phyloP scores from a whole-genome alignment of 495 filamentous ascomycete species.

The Haplographium delicatum region DNA sequence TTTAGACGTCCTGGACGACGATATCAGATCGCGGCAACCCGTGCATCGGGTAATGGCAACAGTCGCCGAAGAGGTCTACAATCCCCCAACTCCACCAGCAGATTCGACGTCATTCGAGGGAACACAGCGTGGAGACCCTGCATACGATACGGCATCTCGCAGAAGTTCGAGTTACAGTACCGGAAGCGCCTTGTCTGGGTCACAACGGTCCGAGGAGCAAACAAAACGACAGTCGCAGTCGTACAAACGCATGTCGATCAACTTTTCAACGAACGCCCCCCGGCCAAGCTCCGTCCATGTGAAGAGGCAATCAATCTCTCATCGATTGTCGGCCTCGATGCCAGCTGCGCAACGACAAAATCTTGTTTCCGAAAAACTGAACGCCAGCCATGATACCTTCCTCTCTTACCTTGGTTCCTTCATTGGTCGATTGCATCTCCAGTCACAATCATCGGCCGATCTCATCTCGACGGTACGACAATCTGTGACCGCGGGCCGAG shows the following conservation, averaged over 20 bases:
- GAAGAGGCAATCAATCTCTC: conserved; percentile 45
- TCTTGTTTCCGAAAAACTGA: conserved; percentile 58
- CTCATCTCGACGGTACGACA: conserved; percentile 67
- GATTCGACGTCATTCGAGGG: conserved; percentile 44
- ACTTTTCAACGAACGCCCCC: conserved; percentile 15
- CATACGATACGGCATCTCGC: conserved; percentile 31
- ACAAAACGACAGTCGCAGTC: conserved; percentile 22
- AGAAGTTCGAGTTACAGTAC: conserved; percentile 25
- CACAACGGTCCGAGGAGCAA: conserved; percentile 21
- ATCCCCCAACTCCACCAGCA: conserved; percentile 69
- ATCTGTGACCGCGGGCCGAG: conserved; percentile 73
- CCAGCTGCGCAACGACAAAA: conserved; percentile 34
- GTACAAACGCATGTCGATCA: conserved; percentile 22
- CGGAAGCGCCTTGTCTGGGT: conserved; percentile 16
- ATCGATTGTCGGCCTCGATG: conserved; percentile 44
- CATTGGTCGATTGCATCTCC: conserved; percentile 82
- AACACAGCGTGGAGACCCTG: conserved; percentile 26
- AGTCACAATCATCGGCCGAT: conserved; percentile 81
- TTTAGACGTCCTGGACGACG: conserved; percentile 82
- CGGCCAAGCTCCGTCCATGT: conserved; percentile 19
- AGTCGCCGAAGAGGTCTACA: conserved; percentile 54
- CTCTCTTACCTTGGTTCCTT: conserved; percentile 85
- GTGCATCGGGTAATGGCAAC: conserved; percentile 53
- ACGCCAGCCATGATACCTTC: conserved; percentile 75
- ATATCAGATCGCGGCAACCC: conserved; percentile 44